Conservation (phyloP, 768 basidiomycete genomes). For the Russula brevipes region DNA sequence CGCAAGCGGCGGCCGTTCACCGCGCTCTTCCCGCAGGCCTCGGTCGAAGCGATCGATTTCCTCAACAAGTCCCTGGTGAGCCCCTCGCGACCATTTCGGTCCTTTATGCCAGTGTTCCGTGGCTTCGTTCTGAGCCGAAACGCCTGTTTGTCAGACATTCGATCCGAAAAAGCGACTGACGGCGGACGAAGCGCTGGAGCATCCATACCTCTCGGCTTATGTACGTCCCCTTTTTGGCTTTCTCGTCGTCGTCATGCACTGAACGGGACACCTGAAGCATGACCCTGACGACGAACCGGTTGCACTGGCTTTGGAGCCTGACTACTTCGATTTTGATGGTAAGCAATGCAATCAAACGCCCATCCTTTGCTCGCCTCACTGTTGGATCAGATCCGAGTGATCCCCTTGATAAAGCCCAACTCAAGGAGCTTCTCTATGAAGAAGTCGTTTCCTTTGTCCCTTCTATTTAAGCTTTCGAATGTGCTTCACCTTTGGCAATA, state of each 20-base stretch:
- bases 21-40: conserved; percentile 72
- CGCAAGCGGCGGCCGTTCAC: conserved; percentile 68
- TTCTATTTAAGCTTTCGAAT: conserved; percentile 40
- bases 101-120: neutral
- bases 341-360: conserved; percentile 30
- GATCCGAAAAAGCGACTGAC: conserved; percentile 82
- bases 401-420: conserved; percentile 66
- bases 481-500: conserved; percentile 14
- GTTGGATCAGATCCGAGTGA: conserved; percentile 55
- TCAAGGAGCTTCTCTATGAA: conserved; percentile 79
- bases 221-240: conserved; percentile 36
- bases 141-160: conserved; percentile 53
- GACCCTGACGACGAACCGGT: conserved; percentile 88
- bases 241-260: neutral
- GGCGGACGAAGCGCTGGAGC: conserved; percentile 75
- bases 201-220: conserved; percentile 78
- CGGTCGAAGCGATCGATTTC: conserved; percentile 66
- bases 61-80: conserved; percentile 61
- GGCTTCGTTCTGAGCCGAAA: neutral
- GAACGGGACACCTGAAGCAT: conserved; percentile 42
- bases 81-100: neutral
- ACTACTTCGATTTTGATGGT: conserved; percentile 91
- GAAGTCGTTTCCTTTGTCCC: conserved; percentile 77
- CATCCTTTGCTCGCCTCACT: conserved; percentile 5
- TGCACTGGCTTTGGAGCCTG: conserved; percentile 71